Base-by-base conservation (phyloP, 1,284 basidiomycete species). In the Ceratobasidium sp. region DNA sequence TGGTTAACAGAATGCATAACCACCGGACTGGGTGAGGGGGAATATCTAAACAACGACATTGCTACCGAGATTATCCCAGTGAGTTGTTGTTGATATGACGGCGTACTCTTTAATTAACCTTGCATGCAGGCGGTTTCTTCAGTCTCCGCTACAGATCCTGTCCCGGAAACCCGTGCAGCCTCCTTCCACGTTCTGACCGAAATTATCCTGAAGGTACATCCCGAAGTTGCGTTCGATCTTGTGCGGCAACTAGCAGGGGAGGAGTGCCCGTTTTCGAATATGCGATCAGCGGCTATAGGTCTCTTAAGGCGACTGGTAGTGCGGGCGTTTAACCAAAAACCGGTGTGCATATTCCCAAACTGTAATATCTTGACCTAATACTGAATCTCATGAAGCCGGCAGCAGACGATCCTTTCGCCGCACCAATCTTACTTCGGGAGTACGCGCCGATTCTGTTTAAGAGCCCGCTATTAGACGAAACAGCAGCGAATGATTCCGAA, bases 341-440 rank as follows among this genome's bases (percentile, higher is more conserved):
- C 71, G 28, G 71, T 73, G 15, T n/a, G 71, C 12, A 33, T 9
- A 18, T n/a, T 56, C 56, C n/a, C 39, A 26, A 20, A 9, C 13
- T 51, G 26, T 18, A 72, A n/a, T 44, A 58, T 42, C 26, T 20
- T 23, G 13, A n/a, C 28, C 55, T 10, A 28, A 3, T 46, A 20
- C 49, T 40, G 23, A 40, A 44, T 5, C 40, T 3, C n/a, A 56
- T 3, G 40, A 51, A 71, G 55, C 33, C 39, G 12, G n/a, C n/a
- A n/a, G n/a, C 9, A 73, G 72, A 76, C 23, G 72, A 76, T 26
- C 72, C 72, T 15, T 76, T 76, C 33, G 61, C 49, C 6, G 46
- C 53, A 15, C n/a, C n/a, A 39, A 46, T 76, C 7, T 28, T 76
- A 33, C 72, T 76, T 5, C 33, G 56, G 12, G 72, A 76, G 20